Conservation (phyloP, 2,329 filamentous ascomycete genomes). For the Arthrinium phaeospermum region DNA sequence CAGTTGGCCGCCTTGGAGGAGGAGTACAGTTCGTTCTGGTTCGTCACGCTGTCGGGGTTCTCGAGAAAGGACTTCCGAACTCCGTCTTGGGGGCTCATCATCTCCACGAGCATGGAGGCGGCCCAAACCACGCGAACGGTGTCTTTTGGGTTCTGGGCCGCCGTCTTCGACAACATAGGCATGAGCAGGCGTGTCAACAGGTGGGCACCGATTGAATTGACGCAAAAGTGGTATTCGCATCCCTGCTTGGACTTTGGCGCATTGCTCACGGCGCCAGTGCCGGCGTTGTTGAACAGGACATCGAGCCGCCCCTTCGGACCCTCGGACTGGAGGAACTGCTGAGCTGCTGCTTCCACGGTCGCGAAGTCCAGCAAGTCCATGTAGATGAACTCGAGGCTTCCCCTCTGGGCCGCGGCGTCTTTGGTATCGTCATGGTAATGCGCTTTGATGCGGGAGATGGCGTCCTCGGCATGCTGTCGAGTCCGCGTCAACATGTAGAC, state of each 20-base stretch:
- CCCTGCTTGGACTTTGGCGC: constrained; percentile 27
- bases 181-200: constrained; percentile 29
- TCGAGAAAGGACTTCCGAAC: constrained; percentile 28
- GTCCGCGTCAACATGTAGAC: constrained; percentile 56
- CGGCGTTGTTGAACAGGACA: constrained; percentile 34
- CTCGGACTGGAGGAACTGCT: constrained; percentile 25
- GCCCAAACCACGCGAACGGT: constrained; percentile 31
- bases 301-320: constrained; percentile 28
- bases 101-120: constrained; percentile 31
- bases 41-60: constrained; percentile 21
- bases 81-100: constrained; percentile 27
- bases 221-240: constrained; percentile 32
- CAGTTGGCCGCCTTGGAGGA: constrained; percentile 30
- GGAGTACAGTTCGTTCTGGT: constrained; percentile 27
- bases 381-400: constrained; percentile 28
- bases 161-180: constrained; percentile 29
- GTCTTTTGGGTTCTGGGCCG: constrained; percentile 23
- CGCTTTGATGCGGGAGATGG: constrained; percentile 29
- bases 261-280: constrained; percentile 29
- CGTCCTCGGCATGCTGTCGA: constrained; percentile 28
- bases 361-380: constrained; percentile 31
- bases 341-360: constrained; percentile 26
- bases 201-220: constrained; percentile 29
- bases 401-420: constrained; percentile 7
- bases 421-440: constrained; percentile 19